phyloP scores from a whole-genome alignment of 2,329 filamentous ascomycete species.

The Pyricularia grisea region DNA sequence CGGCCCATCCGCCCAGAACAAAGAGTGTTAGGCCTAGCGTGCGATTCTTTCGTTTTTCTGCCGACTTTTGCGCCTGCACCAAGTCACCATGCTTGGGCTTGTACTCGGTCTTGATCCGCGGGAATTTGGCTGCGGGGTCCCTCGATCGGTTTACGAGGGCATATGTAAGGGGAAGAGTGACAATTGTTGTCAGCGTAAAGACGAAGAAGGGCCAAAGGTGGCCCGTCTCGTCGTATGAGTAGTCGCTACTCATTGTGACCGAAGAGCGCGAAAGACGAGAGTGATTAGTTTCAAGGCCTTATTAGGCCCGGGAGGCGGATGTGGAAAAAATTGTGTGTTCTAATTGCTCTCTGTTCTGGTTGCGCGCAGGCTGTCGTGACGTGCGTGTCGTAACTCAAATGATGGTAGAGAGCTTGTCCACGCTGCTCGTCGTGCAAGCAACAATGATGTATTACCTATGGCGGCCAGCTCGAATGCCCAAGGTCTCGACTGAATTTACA shows the following conservation, averaged over 20 bases:
- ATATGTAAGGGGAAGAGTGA: conserved; percentile 87
- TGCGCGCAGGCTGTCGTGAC: background rate
- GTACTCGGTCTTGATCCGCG: conserved; percentile 74
- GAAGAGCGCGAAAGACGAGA: background rate
- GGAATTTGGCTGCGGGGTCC: conserved; percentile 69
- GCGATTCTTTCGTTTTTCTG: conserved; percentile 83
- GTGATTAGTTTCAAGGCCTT: background rate
- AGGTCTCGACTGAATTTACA: background rate
- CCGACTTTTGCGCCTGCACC: conserved; percentile 71
- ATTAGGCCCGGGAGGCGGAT: background rate
- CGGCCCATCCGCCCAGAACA: conserved; percentile 66
- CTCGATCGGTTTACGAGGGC: conserved; percentile 71
- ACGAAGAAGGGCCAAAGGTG: conserved; percentile 99
- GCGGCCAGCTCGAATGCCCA: background rate
- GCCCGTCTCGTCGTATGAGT: conserved; percentile 96
- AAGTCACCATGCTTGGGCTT: conserved; percentile 74
- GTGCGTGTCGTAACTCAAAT: background rate
- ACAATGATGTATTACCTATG: background rate
- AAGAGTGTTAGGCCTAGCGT: conserved; percentile 75
- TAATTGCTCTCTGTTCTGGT: background rate
- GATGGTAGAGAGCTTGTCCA: background rate
- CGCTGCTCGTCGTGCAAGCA: background rate
- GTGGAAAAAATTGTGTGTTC: background rate
- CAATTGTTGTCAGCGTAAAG: conserved; percentile 76
- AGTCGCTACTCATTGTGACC: conserved; percentile 76